These are phyloP conservation scores for Prunus mongolica DNA, from an alignment of 306 rosid species.

Conservation along the genomic window DNA sequence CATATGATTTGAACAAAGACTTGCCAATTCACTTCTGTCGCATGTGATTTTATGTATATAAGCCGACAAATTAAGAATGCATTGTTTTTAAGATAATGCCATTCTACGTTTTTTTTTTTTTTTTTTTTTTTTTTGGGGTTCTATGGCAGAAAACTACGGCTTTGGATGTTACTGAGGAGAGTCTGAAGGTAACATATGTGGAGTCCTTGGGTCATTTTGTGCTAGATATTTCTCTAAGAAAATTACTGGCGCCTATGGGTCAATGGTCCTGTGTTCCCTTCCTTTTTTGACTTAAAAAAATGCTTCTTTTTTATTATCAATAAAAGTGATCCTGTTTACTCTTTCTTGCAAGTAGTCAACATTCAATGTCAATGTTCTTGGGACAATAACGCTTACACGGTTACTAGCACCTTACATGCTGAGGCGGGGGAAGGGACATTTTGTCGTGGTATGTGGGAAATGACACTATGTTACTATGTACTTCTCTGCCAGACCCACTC, in stretches of 20 bases:
- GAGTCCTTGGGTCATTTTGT: neutral
- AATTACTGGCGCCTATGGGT: neutral
- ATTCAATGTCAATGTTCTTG: conserved; percentile 84
- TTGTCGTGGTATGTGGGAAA: conserved; percentile 81
- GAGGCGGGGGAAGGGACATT: conserved; percentile 84
- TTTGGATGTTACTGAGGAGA: conserved; percentile 66
- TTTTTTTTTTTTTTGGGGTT: conserved; percentile 2
- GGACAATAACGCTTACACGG: conserved; percentile 82
- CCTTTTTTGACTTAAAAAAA: neutral
- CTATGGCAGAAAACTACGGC: conserved; percentile 69
- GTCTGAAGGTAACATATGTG: conserved; percentile 55
- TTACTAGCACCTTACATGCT: conserved; percentile 85
- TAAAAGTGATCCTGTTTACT: conserved; percentile 9
- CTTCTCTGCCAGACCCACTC: conserved; percentile 8
- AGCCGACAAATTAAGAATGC: too few species aligned
- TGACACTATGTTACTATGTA: conserved; percentile 18
- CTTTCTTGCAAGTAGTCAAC: conserved; percentile 53
- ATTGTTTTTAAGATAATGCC: neutral
- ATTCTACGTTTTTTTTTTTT: neutral
- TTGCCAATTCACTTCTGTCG: neutral
- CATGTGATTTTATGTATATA: neutral
- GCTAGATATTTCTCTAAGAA: neutral
- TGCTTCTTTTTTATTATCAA: neutral
- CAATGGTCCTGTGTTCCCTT: neutral
- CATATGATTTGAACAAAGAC: neutral